phyloP scores from a whole-genome alignment of 2,329 filamentous ascomycete species.

The Hawksworthiomyces lignivorus region DNA sequence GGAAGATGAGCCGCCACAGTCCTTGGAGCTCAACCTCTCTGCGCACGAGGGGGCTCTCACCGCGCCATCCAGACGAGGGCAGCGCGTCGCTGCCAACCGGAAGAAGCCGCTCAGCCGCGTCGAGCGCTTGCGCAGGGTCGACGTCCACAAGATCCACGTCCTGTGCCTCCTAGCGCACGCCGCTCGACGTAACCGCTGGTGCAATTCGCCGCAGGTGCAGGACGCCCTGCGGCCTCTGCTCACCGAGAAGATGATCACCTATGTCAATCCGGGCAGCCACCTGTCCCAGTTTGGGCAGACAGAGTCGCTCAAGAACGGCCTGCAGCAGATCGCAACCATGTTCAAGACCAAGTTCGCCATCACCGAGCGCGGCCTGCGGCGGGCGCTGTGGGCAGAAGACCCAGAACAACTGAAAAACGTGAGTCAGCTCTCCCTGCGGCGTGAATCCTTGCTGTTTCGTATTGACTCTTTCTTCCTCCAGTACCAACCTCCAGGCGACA shows the following conservation, averaged over 20 bases:
- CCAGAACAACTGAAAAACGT: conserved; percentile 52
- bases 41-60: conserved; percentile 31
- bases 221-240: conserved; percentile 57
- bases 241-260: conserved; percentile 54
- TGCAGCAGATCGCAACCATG: conserved; percentile 58
- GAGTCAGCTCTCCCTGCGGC: conserved; percentile 10
- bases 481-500: conserved; percentile 52
- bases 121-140: conserved; percentile 52
- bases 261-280: conserved; percentile 59
- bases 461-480: conserved; percentile 16
- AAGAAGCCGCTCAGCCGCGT: conserved; percentile 46
- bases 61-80: conserved; percentile 18
- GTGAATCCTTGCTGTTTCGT: no score
- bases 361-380: conserved; percentile 61
- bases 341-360: conserved; percentile 66
- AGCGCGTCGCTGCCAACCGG: conserved; percentile 28
- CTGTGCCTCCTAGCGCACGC: conserved; percentile 75
- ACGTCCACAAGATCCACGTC: conserved; percentile 81
- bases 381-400: conserved; percentile 68
- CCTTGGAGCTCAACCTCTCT: conserved; percentile 46
- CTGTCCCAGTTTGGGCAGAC: conserved; percentile 69
- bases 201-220: conserved; percentile 68
- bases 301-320: conserved; percentile 68
- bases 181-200: conserved; percentile 77
- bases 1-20: no score